These are phyloP conservation scores for Camelina laxa DNA, from an alignment of 345 rosid species.

Conservation along the genomic window DNA sequence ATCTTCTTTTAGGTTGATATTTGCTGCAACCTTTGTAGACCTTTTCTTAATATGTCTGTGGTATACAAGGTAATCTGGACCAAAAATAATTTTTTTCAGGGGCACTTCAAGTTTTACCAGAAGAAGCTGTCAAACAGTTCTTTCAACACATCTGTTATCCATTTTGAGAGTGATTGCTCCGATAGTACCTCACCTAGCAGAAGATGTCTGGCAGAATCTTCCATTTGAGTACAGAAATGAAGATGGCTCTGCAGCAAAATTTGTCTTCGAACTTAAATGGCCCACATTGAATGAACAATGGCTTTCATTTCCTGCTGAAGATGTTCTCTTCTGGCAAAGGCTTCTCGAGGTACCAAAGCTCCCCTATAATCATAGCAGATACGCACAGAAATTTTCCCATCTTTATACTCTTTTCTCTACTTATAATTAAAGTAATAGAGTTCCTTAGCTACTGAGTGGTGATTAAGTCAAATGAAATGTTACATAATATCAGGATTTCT, in stretches of 20 bases:
- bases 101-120: slow-evolving; percentile 77
- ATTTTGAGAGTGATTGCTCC: slow-evolving; percentile 84
- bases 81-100: slow-evolving; percentile 51
- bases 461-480: neutral
- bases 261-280: slow-evolving; percentile 89
- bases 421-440: neutral
- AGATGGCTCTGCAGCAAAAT: slow-evolving; percentile 70
- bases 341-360: slow-evolving; percentile 69
- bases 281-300: slow-evolving; percentile 64
- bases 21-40: neutral
- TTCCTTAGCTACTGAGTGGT: slow-evolving; percentile 19
- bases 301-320: slow-evolving; percentile 72
- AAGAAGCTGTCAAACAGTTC: slow-evolving; percentile 96
- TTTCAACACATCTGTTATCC: slow-evolving; percentile 84
- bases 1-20: slow-evolving; percentile 21
- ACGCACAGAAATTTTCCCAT: neutral
- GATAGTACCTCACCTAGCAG: slow-evolving; percentile 91
- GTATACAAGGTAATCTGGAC: slow-evolving; percentile 15
- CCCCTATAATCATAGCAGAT: neutral
- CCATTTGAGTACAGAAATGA: slow-evolving; percentile 63
- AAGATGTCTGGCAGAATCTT: slow-evolving; percentile 95
- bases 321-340: slow-evolving; percentile 71
- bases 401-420: neutral
- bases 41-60: neutral
- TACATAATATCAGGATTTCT: neutral